phyloP scores from a whole-genome alignment of 73 alveolate genomes.

The Paraurostyla sp. region DNA sequence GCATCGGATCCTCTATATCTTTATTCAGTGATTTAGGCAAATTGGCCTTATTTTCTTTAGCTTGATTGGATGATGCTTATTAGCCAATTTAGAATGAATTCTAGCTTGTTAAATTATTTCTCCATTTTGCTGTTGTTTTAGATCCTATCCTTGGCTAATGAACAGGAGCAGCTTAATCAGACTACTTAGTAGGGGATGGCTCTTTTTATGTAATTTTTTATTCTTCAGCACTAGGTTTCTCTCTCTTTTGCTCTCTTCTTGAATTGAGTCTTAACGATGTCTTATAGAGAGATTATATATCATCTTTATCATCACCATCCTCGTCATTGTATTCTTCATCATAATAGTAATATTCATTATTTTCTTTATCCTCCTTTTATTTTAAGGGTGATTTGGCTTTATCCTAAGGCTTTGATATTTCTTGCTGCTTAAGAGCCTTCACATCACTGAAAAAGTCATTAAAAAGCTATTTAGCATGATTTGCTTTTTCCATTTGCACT shows the following conservation, averaged over 20 bases:
- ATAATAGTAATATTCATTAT: conserved; percentile 33
- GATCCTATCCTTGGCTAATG: conserved; percentile 38
- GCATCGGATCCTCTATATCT: background rate
- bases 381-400: background rate
- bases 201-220: background rate
- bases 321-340: background rate
- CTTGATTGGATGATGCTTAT: background rate
- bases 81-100: background rate
- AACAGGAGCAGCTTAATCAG: background rate
- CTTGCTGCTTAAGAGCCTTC: background rate
- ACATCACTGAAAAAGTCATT: conserved; percentile 49
- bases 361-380: background rate
- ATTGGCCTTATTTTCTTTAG: conserved; percentile 33
- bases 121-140: conserved; percentile 6
- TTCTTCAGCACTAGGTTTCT: background rate
- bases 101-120: background rate
- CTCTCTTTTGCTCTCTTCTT: background rate
- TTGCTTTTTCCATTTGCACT: conserved; percentile 51
- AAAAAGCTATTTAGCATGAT: conserved; percentile 31
- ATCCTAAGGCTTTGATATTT: background rate
- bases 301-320: background rate
- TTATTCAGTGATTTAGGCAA: conserved; percentile 37
- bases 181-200: background rate
- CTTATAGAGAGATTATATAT: background rate
- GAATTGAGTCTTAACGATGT: background rate